Evolutionary conservation across 169 alveolate genomes (phyloP).

Genomic region (Cryptosporidium canis): DNA sequence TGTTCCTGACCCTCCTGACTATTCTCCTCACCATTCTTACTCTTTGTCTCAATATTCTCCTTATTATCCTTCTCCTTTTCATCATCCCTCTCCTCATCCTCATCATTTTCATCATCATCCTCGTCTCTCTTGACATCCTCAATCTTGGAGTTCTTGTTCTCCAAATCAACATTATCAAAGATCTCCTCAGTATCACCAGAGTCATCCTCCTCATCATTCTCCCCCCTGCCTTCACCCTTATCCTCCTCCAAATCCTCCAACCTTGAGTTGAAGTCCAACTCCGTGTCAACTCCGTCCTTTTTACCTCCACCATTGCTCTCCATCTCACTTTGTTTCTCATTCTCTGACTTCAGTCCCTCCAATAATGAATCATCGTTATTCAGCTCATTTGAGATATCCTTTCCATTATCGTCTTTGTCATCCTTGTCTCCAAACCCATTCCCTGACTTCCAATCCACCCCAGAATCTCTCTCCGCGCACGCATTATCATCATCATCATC

Average conservation of each 20-base stretch:
- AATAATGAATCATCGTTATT: conserved; percentile 84
- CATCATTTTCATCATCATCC: conserved; percentile 78
- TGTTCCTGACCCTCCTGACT: conserved; percentile 74
- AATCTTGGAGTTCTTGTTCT: conserved; percentile 80
- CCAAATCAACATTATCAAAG: conserved; percentile 80
- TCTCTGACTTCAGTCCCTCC: conserved; percentile 77
- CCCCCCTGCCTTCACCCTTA: conserved; percentile 80
- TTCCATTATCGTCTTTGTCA: conserved; percentile 82
- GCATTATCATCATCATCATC: conserved; percentile 76
- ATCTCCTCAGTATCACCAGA: conserved; percentile 76
- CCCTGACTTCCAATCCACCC: conserved; percentile 82
- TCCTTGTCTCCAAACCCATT: conserved; percentile 76
- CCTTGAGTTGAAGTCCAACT: conserved; percentile 79
- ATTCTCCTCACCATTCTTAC: conserved; percentile 79
- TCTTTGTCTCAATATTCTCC: conserved; percentile 78
- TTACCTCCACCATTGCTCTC: conserved; percentile 80
- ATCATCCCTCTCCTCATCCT: conserved; percentile 78
- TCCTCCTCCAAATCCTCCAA: conserved; percentile 80
- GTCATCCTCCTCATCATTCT: conserved; percentile 80
- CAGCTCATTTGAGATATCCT: conserved; percentile 87
- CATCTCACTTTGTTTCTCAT: conserved; percentile 76
- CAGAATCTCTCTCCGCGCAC: conserved; percentile 81
- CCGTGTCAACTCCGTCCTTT: conserved; percentile 82
- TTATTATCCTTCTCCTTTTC: conserved; percentile 77
- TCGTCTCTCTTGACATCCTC: conserved; percentile 79